A percentile compares a stretch with the other conserved stretches of the same genome.
Conservation (phyloP, 495 filamentous ascomycete species). For the Penicillium cosmopolitanum region DNA sequence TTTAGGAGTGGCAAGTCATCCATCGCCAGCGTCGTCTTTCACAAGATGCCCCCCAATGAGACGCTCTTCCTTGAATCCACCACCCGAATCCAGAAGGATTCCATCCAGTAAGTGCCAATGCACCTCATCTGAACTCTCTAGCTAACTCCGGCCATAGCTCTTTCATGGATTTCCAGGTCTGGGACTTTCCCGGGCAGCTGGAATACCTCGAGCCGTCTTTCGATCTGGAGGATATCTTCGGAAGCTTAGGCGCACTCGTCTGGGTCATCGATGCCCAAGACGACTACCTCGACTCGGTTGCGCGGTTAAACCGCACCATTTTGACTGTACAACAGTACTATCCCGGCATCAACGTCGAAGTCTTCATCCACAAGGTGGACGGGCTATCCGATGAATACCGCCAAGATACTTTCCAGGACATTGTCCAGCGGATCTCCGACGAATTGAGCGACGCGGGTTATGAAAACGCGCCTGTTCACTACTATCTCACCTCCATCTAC, state of each 20-base stretch:
- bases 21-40: constrained; percentile 95
- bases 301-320: constrained; percentile 83
- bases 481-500: constrained; percentile 95
- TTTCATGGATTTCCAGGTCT: constrained; percentile 98
- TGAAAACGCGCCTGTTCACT: constrained; percentile 88
- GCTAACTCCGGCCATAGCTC: constrained; percentile 57
- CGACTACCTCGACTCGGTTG: constrained; percentile 89
- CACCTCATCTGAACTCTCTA: background rate
- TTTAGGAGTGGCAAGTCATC: constrained; percentile 94
- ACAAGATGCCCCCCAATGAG: constrained; percentile 93
- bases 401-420: constrained; percentile 89
- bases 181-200: constrained; percentile 94
- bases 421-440: constrained; percentile 95
- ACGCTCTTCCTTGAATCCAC: constrained; percentile 95
- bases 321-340: constrained; percentile 83
- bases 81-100: constrained; percentile 87
- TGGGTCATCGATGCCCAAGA: constrained; percentile 99
- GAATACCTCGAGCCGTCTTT: constrained; percentile 84
- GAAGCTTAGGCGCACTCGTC: constrained; percentile 88
- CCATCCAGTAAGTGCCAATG: constrained; percentile 70
- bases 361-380: constrained; percentile 98
- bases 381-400: constrained; percentile 94
- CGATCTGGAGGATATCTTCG: constrained; percentile 91
- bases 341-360: constrained; percentile 90
- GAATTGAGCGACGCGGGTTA: constrained; percentile 90